Base-by-base conservation (phyloP, 2,329 filamentous ascomycete species). In the Harringtonia aguacate region DNA sequence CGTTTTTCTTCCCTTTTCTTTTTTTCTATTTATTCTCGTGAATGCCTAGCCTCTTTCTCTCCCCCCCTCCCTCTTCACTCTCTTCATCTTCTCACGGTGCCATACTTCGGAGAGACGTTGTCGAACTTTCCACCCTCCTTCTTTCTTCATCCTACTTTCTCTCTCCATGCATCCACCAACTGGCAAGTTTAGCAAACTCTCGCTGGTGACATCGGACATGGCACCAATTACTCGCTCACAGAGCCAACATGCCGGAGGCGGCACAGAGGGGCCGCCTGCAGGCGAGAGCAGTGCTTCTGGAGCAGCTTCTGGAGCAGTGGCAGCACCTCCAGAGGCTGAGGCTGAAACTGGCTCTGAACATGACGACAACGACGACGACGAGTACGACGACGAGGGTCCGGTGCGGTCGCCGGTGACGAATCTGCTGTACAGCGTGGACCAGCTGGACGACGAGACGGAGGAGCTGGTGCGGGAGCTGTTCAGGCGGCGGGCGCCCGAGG, bases 391-490 rank as follows among this genome's bases (percentile, higher is more conserved):
- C 4, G 47, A 47, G 21, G 49, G 46, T 5, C 49, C 52, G 39
- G 53, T 61, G 36, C 55, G 54, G 18, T 63, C 62, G 12, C 60
- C 60, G 2, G 54, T 56, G n/a, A 59, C 58, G n/a, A 54, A 55
- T n/a, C 55, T 54, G 43, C 36, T 41, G 12, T 64, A 64, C 46
- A 57, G 57, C 18, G 45, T 64, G 8, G 53, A 58, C 33, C 46
- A 47, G 17, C 56, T 64, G 13, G 56, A 60, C 48, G 50, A 52
- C 36, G 50, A 52, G 28, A 45, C 39, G 4, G 36, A 49, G 17
- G 49, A 52, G 30, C 38, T 52, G 2, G 61, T 75, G 9, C 61
- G 66, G 15, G 65, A 68, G 39, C 59, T 67, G 21, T 70, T 75
- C 48, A 60, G 53, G 21, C 46, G 53, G 13, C 39, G 44, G 3